These are phyloP conservation scores for Leishmania aethiopica DNA, from an alignment of 208 protist species.

Conservation along the genomic window DNA sequence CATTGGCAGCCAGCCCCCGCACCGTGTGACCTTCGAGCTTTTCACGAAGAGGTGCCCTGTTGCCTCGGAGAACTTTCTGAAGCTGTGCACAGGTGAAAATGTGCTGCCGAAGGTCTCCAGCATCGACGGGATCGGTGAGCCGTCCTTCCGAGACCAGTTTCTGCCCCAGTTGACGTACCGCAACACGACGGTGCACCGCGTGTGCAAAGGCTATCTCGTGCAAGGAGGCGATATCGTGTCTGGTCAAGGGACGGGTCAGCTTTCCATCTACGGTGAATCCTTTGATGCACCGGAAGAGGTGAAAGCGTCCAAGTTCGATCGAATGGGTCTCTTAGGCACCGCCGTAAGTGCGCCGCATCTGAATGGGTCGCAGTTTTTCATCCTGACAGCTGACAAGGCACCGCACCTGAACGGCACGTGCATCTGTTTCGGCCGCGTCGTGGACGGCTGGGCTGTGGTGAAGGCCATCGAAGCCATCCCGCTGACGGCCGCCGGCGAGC, in stretches of 20 bases:
- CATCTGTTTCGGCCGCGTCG: constrained; percentile 95
- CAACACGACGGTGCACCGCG: constrained; percentile 90
- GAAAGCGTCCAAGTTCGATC: constrained; percentile 82
- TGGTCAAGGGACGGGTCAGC: constrained; percentile 92
- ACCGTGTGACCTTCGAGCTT: constrained; percentile 80
- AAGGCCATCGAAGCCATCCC: constrained; percentile 74
- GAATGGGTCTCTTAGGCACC: constrained; percentile 95
- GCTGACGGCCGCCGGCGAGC: constrained; percentile 43
- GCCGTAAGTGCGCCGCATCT: constrained; percentile 97
- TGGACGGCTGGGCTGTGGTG: constrained; percentile 83
- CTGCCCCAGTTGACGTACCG: constrained; percentile 92
- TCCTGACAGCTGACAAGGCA: constrained; percentile 72
- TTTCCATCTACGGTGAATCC: constrained; percentile 97
- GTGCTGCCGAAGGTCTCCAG: constrained; percentile 63
- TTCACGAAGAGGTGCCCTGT: constrained; percentile 77
- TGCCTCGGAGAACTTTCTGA: constrained; percentile 86
- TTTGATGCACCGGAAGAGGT: constrained; percentile 96
- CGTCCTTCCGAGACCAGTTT: constrained; percentile 78
- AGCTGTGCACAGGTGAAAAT: constrained; percentile 89
- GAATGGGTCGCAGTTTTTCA: constrained; percentile 96
- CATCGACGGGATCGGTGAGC: constrained; percentile 59
- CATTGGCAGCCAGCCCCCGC: constrained; percentile 53
- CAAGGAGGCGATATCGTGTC: constrained; percentile 91
- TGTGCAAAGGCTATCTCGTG: constrained; percentile 90
- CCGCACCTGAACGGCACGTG: constrained; percentile 93